phyloP scores from a whole-genome alignment of 2,329 filamentous ascomycete species.

The Neofusicoccum umdonicola region DNA sequence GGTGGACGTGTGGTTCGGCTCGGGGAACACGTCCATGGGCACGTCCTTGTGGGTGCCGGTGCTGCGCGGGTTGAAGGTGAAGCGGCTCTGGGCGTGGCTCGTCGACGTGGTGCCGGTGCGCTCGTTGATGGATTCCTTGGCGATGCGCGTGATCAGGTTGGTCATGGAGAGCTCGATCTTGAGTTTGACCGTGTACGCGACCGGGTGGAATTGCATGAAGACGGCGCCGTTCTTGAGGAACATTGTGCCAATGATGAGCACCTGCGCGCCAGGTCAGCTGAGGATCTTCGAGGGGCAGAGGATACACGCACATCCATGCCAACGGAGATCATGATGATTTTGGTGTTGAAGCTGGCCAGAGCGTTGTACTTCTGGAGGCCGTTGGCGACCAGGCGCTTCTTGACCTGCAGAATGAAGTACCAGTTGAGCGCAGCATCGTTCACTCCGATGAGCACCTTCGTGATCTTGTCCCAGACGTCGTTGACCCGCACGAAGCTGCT shows the following conservation, averaged over 20 bases:
- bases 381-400: slow-evolving; percentile 25
- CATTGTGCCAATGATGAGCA: slow-evolving; percentile 18
- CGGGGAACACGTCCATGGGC: neutral
- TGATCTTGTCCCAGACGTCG: slow-evolving; percentile 19
- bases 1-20: neutral
- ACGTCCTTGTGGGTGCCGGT: neutral
- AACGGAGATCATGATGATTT: slow-evolving; percentile 28
- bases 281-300: neutral
- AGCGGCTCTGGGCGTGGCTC: slow-evolving; percentile 2
- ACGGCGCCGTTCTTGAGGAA: slow-evolving; percentile 13
- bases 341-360: slow-evolving; percentile 28
- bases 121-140: slow-evolving; percentile 7
- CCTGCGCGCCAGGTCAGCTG: neutral
- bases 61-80: neutral
- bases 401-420: slow-evolving; percentile 29
- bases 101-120: slow-evolving; percentile 6
- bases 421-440: slow-evolving; percentile 28
- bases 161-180: slow-evolving; percentile 49
- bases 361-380: slow-evolving; percentile 29
- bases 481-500: slow-evolving; percentile 22
- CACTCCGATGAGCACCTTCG: slow-evolving; percentile 27
- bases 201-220: slow-evolving; percentile 42
- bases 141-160: slow-evolving; percentile 34
- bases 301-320: slow-evolving; percentile 24
- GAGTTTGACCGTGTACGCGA: slow-evolving; percentile 44